A percentile compares a stretch with the other conserved stretches of the same genome.
These are phyloP conservation scores for Pinus taeda DNA, from an alignment of 75 land plant genomes.

Conservation along the genomic window DNA sequence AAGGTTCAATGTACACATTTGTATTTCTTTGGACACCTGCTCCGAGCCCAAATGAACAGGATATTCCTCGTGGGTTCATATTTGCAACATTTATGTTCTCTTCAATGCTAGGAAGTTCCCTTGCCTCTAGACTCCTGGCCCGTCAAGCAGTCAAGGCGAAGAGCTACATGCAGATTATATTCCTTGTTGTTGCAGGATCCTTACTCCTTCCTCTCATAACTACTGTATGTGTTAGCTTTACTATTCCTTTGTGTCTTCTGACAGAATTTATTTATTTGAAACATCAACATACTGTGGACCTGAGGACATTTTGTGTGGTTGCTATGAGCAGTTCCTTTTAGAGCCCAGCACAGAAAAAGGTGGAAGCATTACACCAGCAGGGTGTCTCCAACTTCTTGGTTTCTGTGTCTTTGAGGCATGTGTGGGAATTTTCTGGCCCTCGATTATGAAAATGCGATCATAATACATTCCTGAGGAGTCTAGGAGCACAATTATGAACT, in stretches of 20 bases:
- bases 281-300: background rate
- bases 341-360: slow-evolving; percentile 45
- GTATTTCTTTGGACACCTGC: slow-evolving; percentile 78
- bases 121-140: slow-evolving; percentile 86
- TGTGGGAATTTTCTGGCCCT: slow-evolving; percentile 99
- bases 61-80: slow-evolving; percentile 96
- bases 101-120: slow-evolving; percentile 95
- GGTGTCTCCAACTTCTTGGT: slow-evolving; percentile 79
- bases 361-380: slow-evolving; percentile 57
- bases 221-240: slow-evolving; percentile 44
- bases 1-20: slow-evolving; percentile 78
- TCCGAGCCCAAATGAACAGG: slow-evolving; percentile 87
- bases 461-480: slow-evolving; percentile 98
- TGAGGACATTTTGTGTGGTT: no score
- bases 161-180: slow-evolving; percentile 92
- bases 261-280: background rate
- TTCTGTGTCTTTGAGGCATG: slow-evolving; percentile 93
- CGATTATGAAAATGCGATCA: slow-evolving; percentile 98
- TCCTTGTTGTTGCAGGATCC: slow-evolving; percentile 60
- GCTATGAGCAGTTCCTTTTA: slow-evolving; percentile 40
- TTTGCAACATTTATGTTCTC: slow-evolving; percentile 98
- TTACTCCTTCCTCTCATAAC: slow-evolving; percentile 78
- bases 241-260: background rate
- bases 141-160: slow-evolving; percentile 61
- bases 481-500: slow-evolving; percentile 98